Evolutionary conservation across 75 land plant genomes (phyloP).

Genomic region (Azolla pinnata): DNA sequence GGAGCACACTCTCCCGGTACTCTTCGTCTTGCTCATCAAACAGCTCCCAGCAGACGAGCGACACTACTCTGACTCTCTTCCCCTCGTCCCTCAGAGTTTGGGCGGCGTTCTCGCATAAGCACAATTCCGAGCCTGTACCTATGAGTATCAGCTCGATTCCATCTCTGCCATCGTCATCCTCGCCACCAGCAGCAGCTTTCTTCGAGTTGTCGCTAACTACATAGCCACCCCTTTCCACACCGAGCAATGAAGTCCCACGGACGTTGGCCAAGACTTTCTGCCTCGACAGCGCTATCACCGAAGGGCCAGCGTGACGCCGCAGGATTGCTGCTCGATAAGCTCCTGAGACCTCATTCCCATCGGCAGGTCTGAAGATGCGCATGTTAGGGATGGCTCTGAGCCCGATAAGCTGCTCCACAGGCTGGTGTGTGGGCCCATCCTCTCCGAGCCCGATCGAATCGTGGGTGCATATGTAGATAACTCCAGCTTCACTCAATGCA

Average conservation of each 20-base stretch:
- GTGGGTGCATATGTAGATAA: conserved; percentile 69
- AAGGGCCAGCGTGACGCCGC: conserved; percentile 46
- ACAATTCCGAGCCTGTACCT: conserved; percentile 72
- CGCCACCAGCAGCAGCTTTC: no score
- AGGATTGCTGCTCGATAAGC: conserved; percentile 57
- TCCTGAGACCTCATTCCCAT: conserved; percentile 73
- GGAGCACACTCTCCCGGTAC: conserved; percentile 58
- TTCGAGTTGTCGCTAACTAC: conserved; percentile 69
- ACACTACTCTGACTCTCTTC: conserved; percentile 63
- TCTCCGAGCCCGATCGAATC: conserved; percentile 92
- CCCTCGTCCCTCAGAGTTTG: conserved; percentile 53
- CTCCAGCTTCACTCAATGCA: conserved; percentile 61
- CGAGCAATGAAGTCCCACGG: conserved; percentile 52
- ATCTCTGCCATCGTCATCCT: no score
- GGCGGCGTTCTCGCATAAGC: conserved; percentile 63
- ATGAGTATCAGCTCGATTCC: conserved; percentile 67
- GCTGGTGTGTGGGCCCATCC: conserved; percentile 93
- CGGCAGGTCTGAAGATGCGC: conserved; percentile 69
- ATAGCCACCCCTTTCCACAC: conserved; percentile 75
- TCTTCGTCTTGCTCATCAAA: conserved; percentile 52
- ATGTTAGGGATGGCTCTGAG: conserved; percentile 67
- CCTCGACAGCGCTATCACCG: conserved; percentile 60
- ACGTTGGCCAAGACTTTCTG: conserved; percentile 67
- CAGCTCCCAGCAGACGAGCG: conserved; percentile 75
- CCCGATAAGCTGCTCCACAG: conserved; percentile 72